phyloP scores from a whole-genome alignment of 129 eudicot species.

The Flaveria ramosissima region DNA sequence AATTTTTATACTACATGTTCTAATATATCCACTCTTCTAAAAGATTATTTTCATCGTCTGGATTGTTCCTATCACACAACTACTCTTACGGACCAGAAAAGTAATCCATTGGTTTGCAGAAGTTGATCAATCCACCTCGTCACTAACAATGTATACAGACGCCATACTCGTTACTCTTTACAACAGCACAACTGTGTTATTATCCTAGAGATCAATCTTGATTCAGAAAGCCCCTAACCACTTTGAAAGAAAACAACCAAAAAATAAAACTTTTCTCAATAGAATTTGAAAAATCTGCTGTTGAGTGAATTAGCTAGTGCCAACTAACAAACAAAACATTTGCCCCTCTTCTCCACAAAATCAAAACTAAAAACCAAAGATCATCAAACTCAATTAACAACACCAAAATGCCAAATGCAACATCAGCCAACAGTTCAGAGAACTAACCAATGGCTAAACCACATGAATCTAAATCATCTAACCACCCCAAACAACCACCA shows the following conservation, averaged over 20 bases:
- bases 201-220: slow-evolving; percentile 7
- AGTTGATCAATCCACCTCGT: background rate
- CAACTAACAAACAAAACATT: background rate
- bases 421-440: slow-evolving; percentile 3
- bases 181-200: background rate
- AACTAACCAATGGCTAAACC: slow-evolving; percentile 12
- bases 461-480: slow-evolving; percentile 1
- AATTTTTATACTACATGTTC: background rate
- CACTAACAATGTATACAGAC: background rate
- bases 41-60: background rate
- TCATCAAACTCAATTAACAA: slow-evolving; percentile 22
- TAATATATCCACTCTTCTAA: background rate
- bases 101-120: background rate
- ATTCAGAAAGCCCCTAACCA: background rate
- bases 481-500: background rate
- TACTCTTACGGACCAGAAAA: background rate
- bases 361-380: background rate
- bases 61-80: background rate
- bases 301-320: background rate
- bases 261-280: background rate
- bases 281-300: background rate
- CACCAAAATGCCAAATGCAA: background rate
- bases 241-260: too few species aligned
- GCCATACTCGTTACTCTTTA: background rate
- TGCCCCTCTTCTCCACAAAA: background rate